Percentiles rank a stretch among this genome's conserved stretches.
Evolutionary conservation across 129 eudicot species (phyloP).

Genomic region (Ambrosia trifida): DNA sequence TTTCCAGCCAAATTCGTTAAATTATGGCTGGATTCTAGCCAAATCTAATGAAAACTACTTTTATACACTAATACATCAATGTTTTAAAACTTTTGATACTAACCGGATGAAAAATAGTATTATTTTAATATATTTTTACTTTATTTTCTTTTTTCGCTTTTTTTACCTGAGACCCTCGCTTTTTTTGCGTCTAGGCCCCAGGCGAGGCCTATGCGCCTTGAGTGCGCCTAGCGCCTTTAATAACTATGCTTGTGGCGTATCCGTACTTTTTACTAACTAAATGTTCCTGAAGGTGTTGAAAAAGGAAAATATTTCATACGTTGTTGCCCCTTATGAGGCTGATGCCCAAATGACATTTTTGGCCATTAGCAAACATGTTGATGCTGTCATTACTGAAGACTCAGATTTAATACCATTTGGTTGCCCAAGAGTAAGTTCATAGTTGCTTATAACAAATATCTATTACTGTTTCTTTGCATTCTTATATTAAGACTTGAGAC

Average conservation of each 20-base stretch:
- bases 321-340: conserved; percentile 98
- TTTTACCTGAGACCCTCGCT: too few species aligned
- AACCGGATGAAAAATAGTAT: too few species aligned
- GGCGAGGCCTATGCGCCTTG: too few species aligned
- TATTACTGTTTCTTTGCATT: conserved; percentile 10
- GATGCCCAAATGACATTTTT: conserved; percentile 98
- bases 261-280: background rate
- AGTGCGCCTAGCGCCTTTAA: too few species aligned
- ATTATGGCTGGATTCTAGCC: too few species aligned
- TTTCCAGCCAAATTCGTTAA: too few species aligned
- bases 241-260: background rate
- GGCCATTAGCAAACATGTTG: conserved; percentile 83
- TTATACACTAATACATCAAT: too few species aligned
- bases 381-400: conserved; percentile 97
- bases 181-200: too few species aligned
- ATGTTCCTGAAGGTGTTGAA: conserved; percentile 61
- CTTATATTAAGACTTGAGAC: conserved; percentile 8
- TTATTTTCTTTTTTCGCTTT: too few species aligned
- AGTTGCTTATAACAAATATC: background rate
- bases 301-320: conserved; percentile 62
- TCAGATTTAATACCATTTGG: conserved; percentile 95
- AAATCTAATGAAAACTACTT: too few species aligned
- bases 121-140: too few species aligned
- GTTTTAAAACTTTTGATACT: too few species aligned
- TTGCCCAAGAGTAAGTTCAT: conserved; percentile 77